Conservation (phyloP, 2,329 filamentous ascomycete genomes). For the Neofusicoccum ribis region DNA sequence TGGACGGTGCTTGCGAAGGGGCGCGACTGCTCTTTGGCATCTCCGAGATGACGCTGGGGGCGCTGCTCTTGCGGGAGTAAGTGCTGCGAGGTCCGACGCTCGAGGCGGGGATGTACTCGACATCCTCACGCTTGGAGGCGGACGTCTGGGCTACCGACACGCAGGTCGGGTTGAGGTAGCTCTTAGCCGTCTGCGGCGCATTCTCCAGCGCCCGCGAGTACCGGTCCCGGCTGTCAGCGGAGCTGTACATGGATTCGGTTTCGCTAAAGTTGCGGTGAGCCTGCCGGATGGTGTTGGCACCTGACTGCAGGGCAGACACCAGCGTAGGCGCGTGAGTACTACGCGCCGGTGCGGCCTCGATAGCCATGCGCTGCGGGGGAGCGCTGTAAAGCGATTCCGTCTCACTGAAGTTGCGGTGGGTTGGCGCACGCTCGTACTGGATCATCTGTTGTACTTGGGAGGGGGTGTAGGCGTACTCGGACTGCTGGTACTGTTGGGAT, state of each 20-base stretch:
- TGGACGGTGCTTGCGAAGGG: not conserved
- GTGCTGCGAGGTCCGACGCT: constrained; percentile 9
- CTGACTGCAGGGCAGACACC: constrained; percentile 18
- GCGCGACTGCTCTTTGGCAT: constrained; percentile 12
- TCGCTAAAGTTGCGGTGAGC: constrained; percentile 40
- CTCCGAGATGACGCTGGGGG: constrained; percentile 22
- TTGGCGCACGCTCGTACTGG: constrained; percentile 16
- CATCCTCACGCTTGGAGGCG: constrained; percentile 26
- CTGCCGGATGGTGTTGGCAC: constrained; percentile 11
- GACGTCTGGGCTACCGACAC: constrained; percentile 31
- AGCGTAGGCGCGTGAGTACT: constrained; percentile 30
- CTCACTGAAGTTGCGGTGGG: constrained; percentile 39
- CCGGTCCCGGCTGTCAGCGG: constrained; percentile 23
- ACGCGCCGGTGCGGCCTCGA: constrained; percentile 39
- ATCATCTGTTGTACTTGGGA: constrained; percentile 21
- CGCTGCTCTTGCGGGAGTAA: constrained; percentile 17
- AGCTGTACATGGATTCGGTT: constrained; percentile 28
- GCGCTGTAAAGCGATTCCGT: constrained; percentile 29
- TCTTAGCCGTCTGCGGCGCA: constrained; percentile 15
- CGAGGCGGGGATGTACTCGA: constrained; percentile 39
- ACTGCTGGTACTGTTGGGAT: constrained; percentile 4
- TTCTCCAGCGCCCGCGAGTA: constrained; percentile 17
- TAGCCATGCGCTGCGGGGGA: constrained; percentile 33
- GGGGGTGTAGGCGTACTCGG: constrained; percentile 4
- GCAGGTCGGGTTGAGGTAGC: constrained; percentile 30